Base-by-base conservation (phyloP, 108 stramenopile genomes). In the Nitzschia palea region DNA sequence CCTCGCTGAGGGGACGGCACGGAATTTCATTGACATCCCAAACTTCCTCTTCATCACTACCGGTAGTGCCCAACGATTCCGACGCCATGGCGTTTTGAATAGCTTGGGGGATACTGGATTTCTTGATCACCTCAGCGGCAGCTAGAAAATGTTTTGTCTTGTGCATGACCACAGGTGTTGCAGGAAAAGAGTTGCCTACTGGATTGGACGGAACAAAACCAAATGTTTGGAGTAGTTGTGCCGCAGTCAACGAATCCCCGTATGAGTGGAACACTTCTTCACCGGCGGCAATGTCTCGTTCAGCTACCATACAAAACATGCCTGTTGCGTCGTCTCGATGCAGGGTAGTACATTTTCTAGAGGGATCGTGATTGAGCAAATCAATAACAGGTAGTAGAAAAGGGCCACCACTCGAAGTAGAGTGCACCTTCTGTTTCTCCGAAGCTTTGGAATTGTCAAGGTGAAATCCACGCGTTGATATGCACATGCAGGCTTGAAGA, bases 191-290 rank as follows among this genome's bases (percentile, higher is more conserved):
- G 10, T 37, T 9, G 37, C n/a, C 44, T 40, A 1, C 32, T 57
- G 10, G 31, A 0, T 30, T 33, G 0, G 4, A 25, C 20, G 85
- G 80, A 4, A 94, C 86, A 66, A 94, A 94, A 6, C 92, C 92
- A 80, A 89, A 94, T 3, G 92, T 94, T 80, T 87, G 87, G 10
- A 94, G 69, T 3, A 85, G 36, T 70, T 94, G 87, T 10, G 80
- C 80, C 4, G 86, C 82, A 9, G 80, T 90, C 36, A 93, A 67
- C 25, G 73, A 70, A 45, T 74, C 62, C 35, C 78, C 88, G 65
- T 94, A 91, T 18, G 88, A 88, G 76, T 94, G 93, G 61, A 79
- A 75, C 31, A 94, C 67, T 72, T 91, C 90, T 71, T 88, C 85
- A 0, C 76, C 81, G 34, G 50, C 32, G 15, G 27, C 32, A 63